A percentile compares a stretch with the other conserved stretches of the same genome.
Conservation (phyloP, 768 basidiomycete species). For the Amanita subjunquillea region DNA sequence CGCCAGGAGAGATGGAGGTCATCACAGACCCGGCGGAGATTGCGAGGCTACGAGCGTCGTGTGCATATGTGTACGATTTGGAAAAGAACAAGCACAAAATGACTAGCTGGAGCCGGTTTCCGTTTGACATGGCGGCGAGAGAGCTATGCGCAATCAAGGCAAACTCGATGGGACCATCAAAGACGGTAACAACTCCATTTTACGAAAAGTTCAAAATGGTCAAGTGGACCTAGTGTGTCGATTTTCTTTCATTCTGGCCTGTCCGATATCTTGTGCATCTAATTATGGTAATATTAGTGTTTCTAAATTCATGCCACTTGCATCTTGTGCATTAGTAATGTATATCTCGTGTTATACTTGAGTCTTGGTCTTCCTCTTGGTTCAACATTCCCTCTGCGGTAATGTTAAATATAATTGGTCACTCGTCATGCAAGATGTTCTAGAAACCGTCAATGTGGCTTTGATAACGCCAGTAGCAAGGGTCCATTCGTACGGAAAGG, state of each 20-base stretch:
- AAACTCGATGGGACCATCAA: slow-evolving; percentile 29
- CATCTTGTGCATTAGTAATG: too few relatives aligned
- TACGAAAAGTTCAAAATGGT: too few relatives aligned
- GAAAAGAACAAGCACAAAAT: slow-evolving; percentile 9
- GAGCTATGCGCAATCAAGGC: slow-evolving; percentile 45
- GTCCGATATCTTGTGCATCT: too few relatives aligned
- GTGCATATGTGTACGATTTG: slow-evolving; percentile 35
- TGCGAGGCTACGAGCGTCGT: slow-evolving; percentile 39
- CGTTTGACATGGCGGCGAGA: slow-evolving; percentile 42
- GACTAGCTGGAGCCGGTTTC: slow-evolving; percentile 22
- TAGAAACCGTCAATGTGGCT: slow-evolving; percentile 43
- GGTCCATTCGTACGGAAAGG: slow-evolving; percentile 66
- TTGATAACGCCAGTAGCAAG: slow-evolving; percentile 35
- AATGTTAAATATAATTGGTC: slow-evolving; percentile 98
- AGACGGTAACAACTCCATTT: slow-evolving; percentile 32
- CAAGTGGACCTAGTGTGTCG: background rate
- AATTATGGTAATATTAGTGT: too few relatives aligned
- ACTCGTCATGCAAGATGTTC: slow-evolving; percentile 51
- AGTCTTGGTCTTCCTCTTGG: slow-evolving; percentile 82
- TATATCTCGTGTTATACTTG: too few relatives aligned
- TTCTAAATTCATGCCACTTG: too few relatives aligned
- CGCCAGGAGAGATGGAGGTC: slow-evolving; percentile 15
- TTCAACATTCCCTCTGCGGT: slow-evolving; percentile 52
- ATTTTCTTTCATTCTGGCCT: too few relatives aligned
- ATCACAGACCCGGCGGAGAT: slow-evolving; percentile 24